Conservation (phyloP, 2,329 filamentous ascomycete species). For the Xylaria sp. region DNA sequence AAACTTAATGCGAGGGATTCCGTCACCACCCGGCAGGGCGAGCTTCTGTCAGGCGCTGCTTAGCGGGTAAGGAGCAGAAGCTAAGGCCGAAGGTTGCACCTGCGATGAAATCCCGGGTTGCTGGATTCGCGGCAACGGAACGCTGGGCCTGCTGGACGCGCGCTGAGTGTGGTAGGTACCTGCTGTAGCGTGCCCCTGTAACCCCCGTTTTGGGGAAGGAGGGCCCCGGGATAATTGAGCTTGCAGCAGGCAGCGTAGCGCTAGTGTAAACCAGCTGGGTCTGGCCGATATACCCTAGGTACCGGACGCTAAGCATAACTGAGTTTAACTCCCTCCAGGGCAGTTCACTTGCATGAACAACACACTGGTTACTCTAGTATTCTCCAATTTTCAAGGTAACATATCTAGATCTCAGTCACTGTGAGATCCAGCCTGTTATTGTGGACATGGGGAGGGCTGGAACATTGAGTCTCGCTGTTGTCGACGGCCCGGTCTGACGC, state of each 20-base stretch:
- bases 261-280: not conserved
- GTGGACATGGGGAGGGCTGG: slow-evolving; percentile 5
- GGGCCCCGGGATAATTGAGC: not conserved
- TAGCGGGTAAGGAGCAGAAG: not conserved
- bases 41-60: not conserved
- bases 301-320: not conserved
- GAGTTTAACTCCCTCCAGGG: not conserved
- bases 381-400: slow-evolving; percentile 6
- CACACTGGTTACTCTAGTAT: not conserved
- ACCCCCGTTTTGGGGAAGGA: not conserved
- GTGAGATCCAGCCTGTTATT: slow-evolving; percentile 7
- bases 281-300: slow-evolving; percentile 5
- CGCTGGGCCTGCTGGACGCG: not conserved
- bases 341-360: slow-evolving; percentile 9
- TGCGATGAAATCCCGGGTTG: slow-evolving; percentile 40
- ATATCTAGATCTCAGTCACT: slow-evolving; percentile 9
- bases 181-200: not conserved
- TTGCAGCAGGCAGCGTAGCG: not conserved
- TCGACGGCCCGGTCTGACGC: not conserved
- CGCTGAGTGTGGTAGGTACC: not conserved
- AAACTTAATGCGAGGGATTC: slow-evolving; percentile 46
- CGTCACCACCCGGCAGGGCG: slow-evolving; percentile 45
- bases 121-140: slow-evolving; percentile 32
- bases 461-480: not conserved
- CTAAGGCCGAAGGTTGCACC: slow-evolving; percentile 22